These are phyloP conservation scores for Suillus alpinus DNA, from an alignment of 768 basidiomycete species.

Conservation along the genomic window DNA sequence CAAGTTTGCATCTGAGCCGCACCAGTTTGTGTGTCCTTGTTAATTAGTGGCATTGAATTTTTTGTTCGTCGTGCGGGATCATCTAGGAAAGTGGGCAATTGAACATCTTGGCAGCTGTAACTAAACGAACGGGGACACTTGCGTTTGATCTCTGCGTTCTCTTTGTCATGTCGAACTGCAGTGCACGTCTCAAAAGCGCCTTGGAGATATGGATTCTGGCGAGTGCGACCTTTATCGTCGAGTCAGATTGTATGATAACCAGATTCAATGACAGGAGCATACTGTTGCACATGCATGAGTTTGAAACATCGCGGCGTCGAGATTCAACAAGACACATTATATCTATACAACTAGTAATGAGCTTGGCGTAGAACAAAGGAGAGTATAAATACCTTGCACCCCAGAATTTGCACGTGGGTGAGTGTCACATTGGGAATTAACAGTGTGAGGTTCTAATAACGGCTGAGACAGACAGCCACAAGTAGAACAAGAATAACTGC, in stretches of 20 bases:
- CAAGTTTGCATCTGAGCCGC: neutral
- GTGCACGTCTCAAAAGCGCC: neutral
- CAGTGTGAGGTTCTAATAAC: neutral
- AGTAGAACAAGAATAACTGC: neutral
- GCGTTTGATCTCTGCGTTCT: neutral
- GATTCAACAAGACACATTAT: too few relatives aligned
- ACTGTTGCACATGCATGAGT: neutral
- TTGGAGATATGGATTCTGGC: neutral
- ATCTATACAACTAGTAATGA: neutral
- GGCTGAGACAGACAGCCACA: neutral
- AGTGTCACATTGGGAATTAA: neutral
- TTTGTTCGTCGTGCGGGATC: neutral
- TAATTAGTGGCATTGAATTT: too few relatives aligned
- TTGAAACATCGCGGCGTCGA: neutral
- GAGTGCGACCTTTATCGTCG: neutral
- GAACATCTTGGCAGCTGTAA: neutral
- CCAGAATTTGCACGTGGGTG: too few relatives aligned
- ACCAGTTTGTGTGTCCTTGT: neutral
- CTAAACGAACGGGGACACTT: neutral
- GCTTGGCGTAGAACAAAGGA: too few relatives aligned
- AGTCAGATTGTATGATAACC: neutral
- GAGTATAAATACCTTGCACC: neutral
- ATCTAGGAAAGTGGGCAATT: neutral
- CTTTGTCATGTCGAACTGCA: constrained; percentile 2
- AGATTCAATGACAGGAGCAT: neutral